Evolutionary conservation across 75 land plant species (phyloP).

Genomic region (Sequoia sempervirens): DNA sequence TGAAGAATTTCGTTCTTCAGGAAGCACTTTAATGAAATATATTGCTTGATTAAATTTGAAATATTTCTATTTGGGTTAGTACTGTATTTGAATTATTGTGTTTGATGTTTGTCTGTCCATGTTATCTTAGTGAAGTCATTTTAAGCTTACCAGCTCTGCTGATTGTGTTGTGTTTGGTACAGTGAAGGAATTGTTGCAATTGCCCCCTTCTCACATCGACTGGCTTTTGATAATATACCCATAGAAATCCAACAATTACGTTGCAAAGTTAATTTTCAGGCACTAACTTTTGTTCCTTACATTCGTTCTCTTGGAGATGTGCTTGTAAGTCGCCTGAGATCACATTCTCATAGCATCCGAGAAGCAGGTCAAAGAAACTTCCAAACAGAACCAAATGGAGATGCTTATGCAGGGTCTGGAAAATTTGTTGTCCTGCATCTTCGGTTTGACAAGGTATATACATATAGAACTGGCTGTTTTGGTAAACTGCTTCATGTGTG

Average conservation of each 20-base stretch:
- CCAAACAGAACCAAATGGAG: conserved; percentile 14
- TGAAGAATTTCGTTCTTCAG: neutral
- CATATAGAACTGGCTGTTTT: neutral
- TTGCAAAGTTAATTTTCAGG: conserved; percentile 89
- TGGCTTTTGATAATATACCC: conserved; percentile 81
- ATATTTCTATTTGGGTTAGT: neutral
- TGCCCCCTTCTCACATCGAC: conserved; percentile 87
- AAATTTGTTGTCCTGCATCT: conserved; percentile 84
- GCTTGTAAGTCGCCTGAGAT: conserved; percentile 60
- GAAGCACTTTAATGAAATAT: neutral
- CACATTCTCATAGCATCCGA: conserved; percentile 11
- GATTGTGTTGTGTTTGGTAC: conserved; percentile 10
- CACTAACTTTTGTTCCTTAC: conserved; percentile 74
- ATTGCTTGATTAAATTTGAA: neutral
- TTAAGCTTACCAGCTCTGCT: neutral
- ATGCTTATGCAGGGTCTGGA: conserved; percentile 18
- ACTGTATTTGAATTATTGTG: neutral
- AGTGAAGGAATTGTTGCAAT: conserved; percentile 93
- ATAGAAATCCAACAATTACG: conserved; percentile 66
- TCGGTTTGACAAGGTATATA: conserved; percentile 87
- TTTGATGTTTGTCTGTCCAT: neutral
- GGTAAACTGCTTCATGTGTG: neutral
- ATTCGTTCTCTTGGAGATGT: conserved; percentile 65
- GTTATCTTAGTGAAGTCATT: neutral
- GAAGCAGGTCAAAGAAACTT: conserved; percentile 9